Conservation (phyloP, 352 stramenopile species). For the Phytopythium litorale region DNA sequence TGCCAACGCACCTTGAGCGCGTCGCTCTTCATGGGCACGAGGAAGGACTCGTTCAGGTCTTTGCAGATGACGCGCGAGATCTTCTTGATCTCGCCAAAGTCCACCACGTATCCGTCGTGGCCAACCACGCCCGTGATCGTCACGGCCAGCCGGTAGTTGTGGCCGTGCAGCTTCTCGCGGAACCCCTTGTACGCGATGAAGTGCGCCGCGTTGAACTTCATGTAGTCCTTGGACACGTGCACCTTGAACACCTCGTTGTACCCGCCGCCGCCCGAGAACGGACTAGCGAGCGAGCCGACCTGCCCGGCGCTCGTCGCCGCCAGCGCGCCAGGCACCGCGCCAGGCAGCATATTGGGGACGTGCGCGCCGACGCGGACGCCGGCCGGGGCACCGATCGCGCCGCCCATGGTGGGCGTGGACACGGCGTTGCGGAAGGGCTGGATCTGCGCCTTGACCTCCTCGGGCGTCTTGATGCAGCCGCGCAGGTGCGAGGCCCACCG, state of each 20-base stretch:
- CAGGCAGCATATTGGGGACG: background rate
- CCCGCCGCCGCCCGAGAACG: conserved; percentile 17
- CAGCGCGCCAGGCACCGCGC: conserved; percentile 3
- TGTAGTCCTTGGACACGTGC: conserved; percentile 88
- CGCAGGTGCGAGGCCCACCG: conserved; percentile 80
- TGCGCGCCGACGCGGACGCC: background rate
- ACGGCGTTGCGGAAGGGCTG: conserved; percentile 35
- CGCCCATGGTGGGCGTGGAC: conserved; percentile 3
- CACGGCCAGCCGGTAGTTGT: conserved; percentile 97
- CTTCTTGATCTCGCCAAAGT: conserved; percentile 98
- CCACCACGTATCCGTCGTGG: conserved; percentile 95
- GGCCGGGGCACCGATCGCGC: background rate
- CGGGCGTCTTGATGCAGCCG: conserved; percentile 68
- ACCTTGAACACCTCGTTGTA: conserved; percentile 85
- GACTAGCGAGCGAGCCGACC: conserved; percentile 14
- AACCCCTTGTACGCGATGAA: conserved; percentile 93
- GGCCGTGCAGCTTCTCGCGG: conserved; percentile 95
- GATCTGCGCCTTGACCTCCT: conserved; percentile 77
- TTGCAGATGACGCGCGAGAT: conserved; percentile 94
- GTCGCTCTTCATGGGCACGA: conserved; percentile 95
- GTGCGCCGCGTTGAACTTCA: conserved; percentile 90
- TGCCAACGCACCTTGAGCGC: conserved; percentile 68
- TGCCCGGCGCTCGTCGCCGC: conserved; percentile 5
- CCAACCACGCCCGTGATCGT: conserved; percentile 86
- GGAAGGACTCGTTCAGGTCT: conserved; percentile 96